Percentiles rank a stretch among this genome's conserved stretches.
Conservation (phyloP, 2,329 filamentous ascomycete genomes). For the Hirsutella rhossiliensis region DNA sequence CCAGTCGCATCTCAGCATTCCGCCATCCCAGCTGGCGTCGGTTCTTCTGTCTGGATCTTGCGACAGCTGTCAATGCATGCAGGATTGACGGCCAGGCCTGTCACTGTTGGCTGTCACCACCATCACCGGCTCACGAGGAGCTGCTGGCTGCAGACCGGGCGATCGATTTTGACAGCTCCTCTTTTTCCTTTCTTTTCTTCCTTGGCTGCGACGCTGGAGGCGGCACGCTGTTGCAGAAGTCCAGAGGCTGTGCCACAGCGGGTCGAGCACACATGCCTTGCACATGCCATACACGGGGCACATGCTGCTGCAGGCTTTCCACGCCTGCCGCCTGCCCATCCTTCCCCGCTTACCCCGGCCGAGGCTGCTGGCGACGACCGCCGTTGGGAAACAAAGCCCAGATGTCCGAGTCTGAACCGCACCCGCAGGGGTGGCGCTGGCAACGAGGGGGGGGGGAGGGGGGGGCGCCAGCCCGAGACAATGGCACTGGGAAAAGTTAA, state of each 20-base stretch:
- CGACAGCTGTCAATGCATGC: conserved; percentile 7
- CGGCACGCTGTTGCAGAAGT: neutral
- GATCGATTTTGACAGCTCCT: conserved; percentile 2
- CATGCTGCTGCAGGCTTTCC: neutral
- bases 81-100: conserved; percentile 5
- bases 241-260: neutral
- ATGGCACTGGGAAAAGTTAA: conserved; percentile 4
- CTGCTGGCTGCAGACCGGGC: neutral
- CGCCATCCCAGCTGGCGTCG: conserved; percentile 5
- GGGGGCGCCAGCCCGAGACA: conserved; percentile 6
- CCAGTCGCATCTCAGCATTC: conserved; percentile 20
- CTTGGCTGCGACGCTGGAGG: neutral
- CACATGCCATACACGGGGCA: neutral
- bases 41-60: conserved; percentile 3
- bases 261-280: neutral
- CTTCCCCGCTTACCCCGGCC: neutral
- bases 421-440: neutral
- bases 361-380: neutral
- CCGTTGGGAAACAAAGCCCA: neutral
- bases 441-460: conserved; percentile 1
- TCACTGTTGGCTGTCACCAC: neutral
- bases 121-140: neutral
- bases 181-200: neutral
- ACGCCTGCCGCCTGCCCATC: neutral
- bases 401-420: neutral